These are phyloP conservation scores for Cantharellus cinnabarinus DNA, from an alignment of 768 basidiomycete genomes.

Conservation along the genomic window DNA sequence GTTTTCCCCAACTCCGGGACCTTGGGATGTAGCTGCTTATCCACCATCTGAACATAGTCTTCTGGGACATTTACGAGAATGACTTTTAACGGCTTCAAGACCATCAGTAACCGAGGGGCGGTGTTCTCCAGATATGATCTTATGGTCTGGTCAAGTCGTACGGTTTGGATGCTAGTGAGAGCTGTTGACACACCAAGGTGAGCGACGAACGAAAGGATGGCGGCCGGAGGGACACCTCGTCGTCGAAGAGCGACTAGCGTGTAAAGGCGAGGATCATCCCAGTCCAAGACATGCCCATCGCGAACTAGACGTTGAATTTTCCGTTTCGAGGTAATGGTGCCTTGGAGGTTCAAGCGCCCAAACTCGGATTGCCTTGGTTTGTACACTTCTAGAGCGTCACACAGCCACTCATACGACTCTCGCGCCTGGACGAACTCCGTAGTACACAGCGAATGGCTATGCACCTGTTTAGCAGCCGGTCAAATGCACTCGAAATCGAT, in stretches of 20 bases:
- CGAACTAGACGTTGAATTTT: conserved; percentile 82
- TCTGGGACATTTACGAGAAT: conserved; percentile 80
- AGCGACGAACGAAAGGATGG: conserved; percentile 82
- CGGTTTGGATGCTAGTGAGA: conserved; percentile 61
- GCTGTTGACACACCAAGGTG: conserved; percentile 84
- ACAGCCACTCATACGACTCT: conserved; percentile 97
- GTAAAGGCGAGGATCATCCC: conserved; percentile 96
- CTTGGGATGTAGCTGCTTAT: conserved; percentile 90
- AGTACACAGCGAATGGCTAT: conserved; percentile 90
- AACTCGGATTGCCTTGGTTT: conserved; percentile 95
- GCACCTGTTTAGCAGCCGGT: background rate
- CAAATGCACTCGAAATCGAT: background rate
- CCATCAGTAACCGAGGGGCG: conserved; percentile 79
- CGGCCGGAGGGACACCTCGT: conserved; percentile 91
- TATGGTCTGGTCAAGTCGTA: conserved; percentile 77
- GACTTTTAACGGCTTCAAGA: conserved; percentile 74
- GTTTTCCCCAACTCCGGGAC: conserved; percentile 70
- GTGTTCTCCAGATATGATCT: conserved; percentile 76
- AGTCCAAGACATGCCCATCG: conserved; percentile 64
- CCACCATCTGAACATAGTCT: conserved; percentile 61
- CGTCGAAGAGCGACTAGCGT: conserved; percentile 90
- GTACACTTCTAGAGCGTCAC: conserved; percentile 92
- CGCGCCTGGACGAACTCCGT: conserved; percentile 89
- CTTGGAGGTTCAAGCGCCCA: conserved; percentile 79
- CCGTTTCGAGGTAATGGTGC: conserved; percentile 91